Base-by-base conservation (phyloP, 1,284 basidiomycete genomes). In the Ustilago vetiveriae region DNA sequence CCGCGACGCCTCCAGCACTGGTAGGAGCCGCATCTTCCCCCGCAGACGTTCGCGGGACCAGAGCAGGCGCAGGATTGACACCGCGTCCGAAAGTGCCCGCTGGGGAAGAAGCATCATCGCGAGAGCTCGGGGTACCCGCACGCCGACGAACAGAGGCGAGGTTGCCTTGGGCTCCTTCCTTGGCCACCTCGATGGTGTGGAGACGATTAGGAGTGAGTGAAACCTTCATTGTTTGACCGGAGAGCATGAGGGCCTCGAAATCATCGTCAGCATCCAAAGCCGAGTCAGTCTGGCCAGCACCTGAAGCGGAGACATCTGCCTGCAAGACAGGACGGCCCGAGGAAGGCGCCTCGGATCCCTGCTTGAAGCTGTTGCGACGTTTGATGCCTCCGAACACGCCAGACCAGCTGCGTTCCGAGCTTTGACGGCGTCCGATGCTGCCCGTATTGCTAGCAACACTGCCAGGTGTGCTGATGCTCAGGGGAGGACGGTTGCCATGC, bases 181-280 rank as follows among this genome's bases (percentile, higher is more conserved):
- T 62, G 36, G 57, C 56, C 4, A 75, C 74, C 46, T 77, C 75
- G 36, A 77, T 77, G 19, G 75, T 74, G 16, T 74, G 73, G 9
- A 79, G 69, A 3, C 75, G 64, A 51, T 79, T 79, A 1, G 94
- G 94, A 24, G 94, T 98, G 60, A 97, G 86, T 43, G 92, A 95
- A 75, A 98, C 90, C 82, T 94, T 76, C 76, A 76, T 76, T 6
- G 74, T 79, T 55, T 75, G 67, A 14, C 65, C 60, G 10, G 72
- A 73, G 39, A 74, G 48, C 59, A 79, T 68, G 38, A 77, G 57
- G 6, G 75, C 73, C 38, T 79, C 76, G 35, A 79, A 79, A 39
- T 79, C 76, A 33, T 74, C 65, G 24, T 69, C 60, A 2, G 70
- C 41, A 22, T 74, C 64, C 49, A 68, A 17, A 4, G 53, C 52